Percentiles rank a stretch among this genome's conserved stretches.
These are phyloP conservation scores for Saussurea involucrata DNA, from an alignment of 129 eudicot species.

Conservation along the genomic window DNA sequence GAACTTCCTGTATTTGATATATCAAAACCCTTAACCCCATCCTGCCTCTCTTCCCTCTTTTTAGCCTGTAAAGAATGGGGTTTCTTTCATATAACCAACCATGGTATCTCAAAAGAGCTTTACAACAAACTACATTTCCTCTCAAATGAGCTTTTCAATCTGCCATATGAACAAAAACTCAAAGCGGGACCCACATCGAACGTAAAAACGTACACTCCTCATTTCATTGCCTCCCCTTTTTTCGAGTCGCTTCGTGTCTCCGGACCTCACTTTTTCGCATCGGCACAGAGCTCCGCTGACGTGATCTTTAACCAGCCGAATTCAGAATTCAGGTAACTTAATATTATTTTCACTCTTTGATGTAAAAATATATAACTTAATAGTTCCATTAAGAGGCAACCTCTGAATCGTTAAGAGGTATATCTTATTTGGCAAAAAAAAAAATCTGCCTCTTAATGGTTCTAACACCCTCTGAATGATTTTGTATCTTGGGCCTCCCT, in stretches of 20 bases:
- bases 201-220: constrained; percentile 81
- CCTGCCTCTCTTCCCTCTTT: constrained; percentile 50
- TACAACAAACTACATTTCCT: constrained; percentile 41
- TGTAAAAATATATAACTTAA: not conserved
- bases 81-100: constrained; percentile 82
- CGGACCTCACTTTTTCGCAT: constrained; percentile 67
- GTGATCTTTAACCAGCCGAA: constrained; percentile 44
- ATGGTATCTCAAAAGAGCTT: constrained; percentile 80
- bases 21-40: constrained; percentile 56
- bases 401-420: no score
- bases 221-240: constrained; percentile 87
- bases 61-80: constrained; percentile 90
- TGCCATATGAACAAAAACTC: constrained; percentile 64
- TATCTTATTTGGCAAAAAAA: no score
- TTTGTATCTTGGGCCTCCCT: no score
- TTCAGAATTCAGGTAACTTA: constrained; percentile 66
- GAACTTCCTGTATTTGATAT: constrained; percentile 75
- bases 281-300: constrained; percentile 66
- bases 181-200: constrained; percentile 71
- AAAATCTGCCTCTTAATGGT: no score
- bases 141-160: constrained; percentile 53
- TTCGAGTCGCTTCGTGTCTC: constrained; percentile 84
- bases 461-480: no score
- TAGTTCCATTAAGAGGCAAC: no score
- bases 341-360: not conserved